These are phyloP conservation scores for Bolboschoenus planiculmis DNA, from an alignment of 176 grass and related monocot genomes.

Conservation along the genomic window DNA sequence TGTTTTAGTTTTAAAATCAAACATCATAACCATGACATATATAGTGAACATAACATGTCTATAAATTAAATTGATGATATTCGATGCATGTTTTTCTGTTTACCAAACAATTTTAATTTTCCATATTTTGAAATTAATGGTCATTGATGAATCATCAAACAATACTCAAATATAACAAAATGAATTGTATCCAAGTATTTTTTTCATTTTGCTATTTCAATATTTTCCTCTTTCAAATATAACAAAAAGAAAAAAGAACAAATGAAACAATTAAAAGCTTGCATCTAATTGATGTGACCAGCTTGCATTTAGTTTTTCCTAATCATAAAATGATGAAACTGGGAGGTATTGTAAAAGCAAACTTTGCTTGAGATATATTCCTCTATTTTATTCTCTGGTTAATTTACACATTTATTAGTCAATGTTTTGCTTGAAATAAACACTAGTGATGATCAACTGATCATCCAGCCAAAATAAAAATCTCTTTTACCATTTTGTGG, in stretches of 20 bases:
- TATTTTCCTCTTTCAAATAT: neutral
- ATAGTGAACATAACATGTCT: neutral
- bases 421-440: neutral
- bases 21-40: neutral
- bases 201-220: neutral
- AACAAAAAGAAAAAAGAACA: neutral
- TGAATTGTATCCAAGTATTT: neutral
- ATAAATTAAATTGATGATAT: too few relatives aligned
- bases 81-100: neutral
- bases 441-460: neutral
- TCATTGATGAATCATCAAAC: neutral
- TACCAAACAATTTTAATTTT: neutral
- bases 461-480: neutral
- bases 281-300: neutral
- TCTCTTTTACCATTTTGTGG: neutral
- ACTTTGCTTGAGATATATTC: neutral
- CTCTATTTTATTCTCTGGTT: neutral
- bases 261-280: neutral
- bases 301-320: neutral
- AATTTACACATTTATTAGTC: neutral
- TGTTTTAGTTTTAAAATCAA: neutral
- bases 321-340: neutral
- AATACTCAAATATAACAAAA: too few relatives aligned
- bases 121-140: neutral
- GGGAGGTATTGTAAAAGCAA: neutral